Evolutionary conservation across 2,329 filamentous ascomycete species (phyloP), one percentile per base, ranked within the genome.

Genomic region (Botrytis elliptica): DNA sequence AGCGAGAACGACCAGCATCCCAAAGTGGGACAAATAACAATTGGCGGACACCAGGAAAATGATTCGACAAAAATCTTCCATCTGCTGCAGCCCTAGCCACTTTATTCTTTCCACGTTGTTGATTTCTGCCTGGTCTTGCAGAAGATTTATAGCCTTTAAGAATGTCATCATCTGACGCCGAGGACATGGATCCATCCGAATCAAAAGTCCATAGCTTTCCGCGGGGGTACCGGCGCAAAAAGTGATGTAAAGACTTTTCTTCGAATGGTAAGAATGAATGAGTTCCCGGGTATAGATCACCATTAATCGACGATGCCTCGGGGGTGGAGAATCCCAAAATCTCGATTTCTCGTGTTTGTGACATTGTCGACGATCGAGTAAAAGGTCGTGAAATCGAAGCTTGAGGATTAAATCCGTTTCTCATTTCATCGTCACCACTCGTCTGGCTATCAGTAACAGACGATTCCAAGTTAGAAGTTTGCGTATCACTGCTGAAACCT

Each of bases 21-120:
- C 86, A 88, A 0, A 88, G 77, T 0, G 86, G 86, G 0, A 88
- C 79, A 49, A 88, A 83, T 0, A 84, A 82, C 0, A 88, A 79
- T 33, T 85, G 86, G 0, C 85, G 81, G 1, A 85, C 85, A 0
- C 82, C 83, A 0, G 85, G 83, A 25, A 88, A 86, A 2, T 84
- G 79, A 7, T 77, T 73, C 0, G 79, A 75, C 0, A 86, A 75
- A 20, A 81, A 75, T n/a, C 73, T 77, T 3, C 75, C 80, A 67
- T 84, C 83, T 6, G 75, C 65, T 67, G 76, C 78, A 5, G 72
- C 64, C 62, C 77, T 75, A 3, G 59, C 66, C n/a, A 38, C 74
- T 52, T 74, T 74, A 1, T 73, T 74, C 38, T 74, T 77, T 8
- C 76, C 75, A 22, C 67, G 73, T 2, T 59, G 65, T 8, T 68